Evolutionary conservation across 2,329 filamentous ascomycete genomes (phyloP).

Genomic region (Dryadomyces quercus-mongolicae): DNA sequence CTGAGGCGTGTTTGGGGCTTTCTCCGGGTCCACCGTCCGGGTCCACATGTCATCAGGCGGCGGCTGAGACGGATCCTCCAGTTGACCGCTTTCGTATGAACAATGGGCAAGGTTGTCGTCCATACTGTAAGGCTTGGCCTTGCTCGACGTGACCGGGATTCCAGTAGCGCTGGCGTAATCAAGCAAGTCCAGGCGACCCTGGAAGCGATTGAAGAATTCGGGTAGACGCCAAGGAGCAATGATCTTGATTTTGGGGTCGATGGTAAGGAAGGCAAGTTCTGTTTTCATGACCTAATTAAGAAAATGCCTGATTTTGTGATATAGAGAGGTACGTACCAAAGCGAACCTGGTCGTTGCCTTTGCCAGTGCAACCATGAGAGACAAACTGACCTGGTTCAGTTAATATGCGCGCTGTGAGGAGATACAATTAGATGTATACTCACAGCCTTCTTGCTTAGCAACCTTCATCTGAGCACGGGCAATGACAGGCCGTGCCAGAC

Average conservation of each 20-base stretch:
- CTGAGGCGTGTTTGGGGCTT: constrained; percentile 57
- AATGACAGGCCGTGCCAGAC: constrained; percentile 58
- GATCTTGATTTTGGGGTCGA: constrained; percentile 52
- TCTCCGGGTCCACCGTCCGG: constrained; percentile 53
- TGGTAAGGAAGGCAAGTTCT: constrained; percentile 31
- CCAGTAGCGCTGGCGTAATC: constrained; percentile 55
- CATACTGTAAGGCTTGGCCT: constrained; percentile 57
- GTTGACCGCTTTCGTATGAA: constrained; percentile 55
- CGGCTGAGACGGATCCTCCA: constrained; percentile 52
- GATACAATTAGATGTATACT: constrained; percentile 12
- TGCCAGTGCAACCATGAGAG: constrained; percentile 39
- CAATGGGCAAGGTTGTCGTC: constrained; percentile 45
- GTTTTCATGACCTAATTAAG: background rate
- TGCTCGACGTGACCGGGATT: constrained; percentile 62
- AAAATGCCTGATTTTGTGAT: too few species aligned
- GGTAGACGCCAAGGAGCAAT: constrained; percentile 66
- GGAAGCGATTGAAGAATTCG: constrained; percentile 58
- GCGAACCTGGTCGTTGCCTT: constrained; percentile 27
- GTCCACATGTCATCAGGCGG: constrained; percentile 75
- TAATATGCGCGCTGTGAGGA: too few species aligned
- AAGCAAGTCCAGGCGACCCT: constrained; percentile 59
- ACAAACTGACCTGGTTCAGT: constrained; percentile 7
- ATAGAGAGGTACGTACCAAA: constrained; percentile 5
- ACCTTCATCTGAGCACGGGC: constrained; percentile 54
- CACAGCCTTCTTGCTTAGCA: constrained; percentile 48